Evolutionary conservation across 2,329 filamentous ascomycete genomes (phyloP).

Genomic region (Albophoma yamanashiensis): DNA sequence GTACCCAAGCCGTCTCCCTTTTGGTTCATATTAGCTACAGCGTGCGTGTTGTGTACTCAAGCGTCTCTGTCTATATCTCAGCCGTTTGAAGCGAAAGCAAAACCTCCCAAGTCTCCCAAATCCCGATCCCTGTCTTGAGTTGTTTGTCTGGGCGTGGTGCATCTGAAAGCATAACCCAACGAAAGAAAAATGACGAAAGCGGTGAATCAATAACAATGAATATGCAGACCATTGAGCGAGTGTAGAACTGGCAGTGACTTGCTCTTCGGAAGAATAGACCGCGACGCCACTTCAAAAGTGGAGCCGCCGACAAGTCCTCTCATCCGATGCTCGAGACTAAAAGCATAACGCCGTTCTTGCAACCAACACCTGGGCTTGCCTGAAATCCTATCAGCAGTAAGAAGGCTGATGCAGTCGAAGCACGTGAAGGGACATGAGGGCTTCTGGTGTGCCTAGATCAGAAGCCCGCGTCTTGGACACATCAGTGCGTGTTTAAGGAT

Average conservation of each 20-base stretch:
- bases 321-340: neutral
- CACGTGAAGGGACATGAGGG: neutral
- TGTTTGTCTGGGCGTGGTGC: neutral
- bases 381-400: neutral
- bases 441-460: neutral
- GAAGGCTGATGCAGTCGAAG: neutral
- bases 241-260: neutral
- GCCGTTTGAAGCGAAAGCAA: conserved; percentile 18
- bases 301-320: neutral
- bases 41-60: conserved; percentile 15
- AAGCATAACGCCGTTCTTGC: neutral
- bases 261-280: neutral
- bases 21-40: conserved; percentile 26
- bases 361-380: neutral
- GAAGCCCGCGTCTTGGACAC: neutral
- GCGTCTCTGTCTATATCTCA: conserved; percentile 24
- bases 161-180: neutral
- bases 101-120: conserved; percentile 7
- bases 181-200: neutral
- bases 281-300: neutral
- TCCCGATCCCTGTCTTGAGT: conserved; percentile 1
- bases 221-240: neutral
- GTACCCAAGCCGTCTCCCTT: conserved; percentile 22
- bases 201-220: conserved; percentile 1
- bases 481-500: conserved; percentile 54